Evolutionary conservation across 23 red algal species (phyloP).

Genomic region (Pyropia yezoensis): DNA sequence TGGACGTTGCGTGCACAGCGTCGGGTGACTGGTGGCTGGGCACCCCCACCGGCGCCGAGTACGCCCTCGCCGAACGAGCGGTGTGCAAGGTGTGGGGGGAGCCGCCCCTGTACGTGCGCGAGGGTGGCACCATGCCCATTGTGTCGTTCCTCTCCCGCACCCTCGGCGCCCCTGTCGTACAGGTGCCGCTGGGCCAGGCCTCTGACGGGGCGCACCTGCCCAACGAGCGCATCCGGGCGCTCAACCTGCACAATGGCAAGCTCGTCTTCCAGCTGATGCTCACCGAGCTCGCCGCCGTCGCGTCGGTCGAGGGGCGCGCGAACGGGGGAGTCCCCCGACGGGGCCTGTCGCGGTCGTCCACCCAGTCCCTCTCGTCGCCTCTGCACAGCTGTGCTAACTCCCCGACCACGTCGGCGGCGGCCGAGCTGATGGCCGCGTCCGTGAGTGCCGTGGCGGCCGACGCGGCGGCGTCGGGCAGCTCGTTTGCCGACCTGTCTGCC

Average conservation of each 20-base stretch:
- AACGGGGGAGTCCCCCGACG: too few relatives aligned
- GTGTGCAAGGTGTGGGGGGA: constrained; percentile 55
- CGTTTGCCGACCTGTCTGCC: too few relatives aligned
- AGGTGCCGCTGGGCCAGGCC: constrained; percentile 71
- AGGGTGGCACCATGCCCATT: constrained; percentile 78
- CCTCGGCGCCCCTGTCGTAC: constrained; percentile 43
- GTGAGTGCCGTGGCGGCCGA: too few relatives aligned
- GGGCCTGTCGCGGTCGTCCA: too few relatives aligned
- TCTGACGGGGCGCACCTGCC: constrained; percentile 71
- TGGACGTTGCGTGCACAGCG: constrained; percentile 39
- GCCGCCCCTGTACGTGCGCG: constrained; percentile 63
- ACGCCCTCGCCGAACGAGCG: constrained; percentile 39
- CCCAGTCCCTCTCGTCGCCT: too few relatives aligned
- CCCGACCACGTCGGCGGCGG: too few relatives aligned
- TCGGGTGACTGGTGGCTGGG: constrained; percentile 85
- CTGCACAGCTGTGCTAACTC: too few relatives aligned
- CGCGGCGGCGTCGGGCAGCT: too few relatives aligned
- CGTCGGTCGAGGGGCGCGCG: too few relatives aligned
- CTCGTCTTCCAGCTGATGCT: constrained; percentile 59
- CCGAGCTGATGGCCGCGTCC: too few relatives aligned
- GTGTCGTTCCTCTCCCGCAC: constrained; percentile 51
- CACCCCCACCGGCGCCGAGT: constrained; percentile 30
- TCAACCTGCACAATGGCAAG: constrained; percentile 59
- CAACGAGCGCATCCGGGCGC: constrained; percentile 65
- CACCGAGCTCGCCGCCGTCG: constrained; percentile 12